Conservation (phyloP, 495 filamentous ascomycete species). For the Penicillium pulvis region DNA sequence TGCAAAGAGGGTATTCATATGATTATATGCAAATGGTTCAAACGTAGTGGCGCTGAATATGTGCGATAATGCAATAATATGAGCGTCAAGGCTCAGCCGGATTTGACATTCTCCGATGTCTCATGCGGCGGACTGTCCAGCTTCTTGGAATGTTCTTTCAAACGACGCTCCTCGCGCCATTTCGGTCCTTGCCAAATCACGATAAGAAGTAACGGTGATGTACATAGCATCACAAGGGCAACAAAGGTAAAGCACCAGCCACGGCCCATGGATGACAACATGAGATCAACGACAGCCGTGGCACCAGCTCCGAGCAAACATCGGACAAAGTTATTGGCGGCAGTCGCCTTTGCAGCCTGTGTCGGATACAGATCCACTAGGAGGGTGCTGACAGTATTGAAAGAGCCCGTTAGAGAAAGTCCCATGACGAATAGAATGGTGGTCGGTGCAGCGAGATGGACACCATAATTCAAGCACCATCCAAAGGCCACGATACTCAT, state of each 20-base stretch:
- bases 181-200: constrained; percentile 45
- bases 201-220: constrained; percentile 54
- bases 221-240: constrained; percentile 52
- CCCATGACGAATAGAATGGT: constrained; percentile 65
- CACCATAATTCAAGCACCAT: constrained; percentile 37
- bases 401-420: constrained; percentile 54
- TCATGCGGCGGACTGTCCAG: constrained; percentile 1
- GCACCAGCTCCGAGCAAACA: constrained; percentile 69
- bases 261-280: constrained; percentile 64
- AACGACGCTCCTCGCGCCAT: constrained; percentile 50
- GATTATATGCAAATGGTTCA: constrained; percentile 2
- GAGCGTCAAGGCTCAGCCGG: not conserved
- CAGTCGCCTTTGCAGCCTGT: constrained; percentile 64
- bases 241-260: constrained; percentile 75
- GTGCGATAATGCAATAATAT: not conserved
- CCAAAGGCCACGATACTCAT: constrained; percentile 42
- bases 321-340: constrained; percentile 69
- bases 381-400: constrained; percentile 60
- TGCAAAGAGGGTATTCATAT: constrained; percentile 6
- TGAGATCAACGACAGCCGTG: constrained; percentile 64
- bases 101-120: constrained; percentile 5
- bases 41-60: constrained; percentile 10
- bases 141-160: constrained; percentile 23
- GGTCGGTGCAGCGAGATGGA: constrained; percentile 46
- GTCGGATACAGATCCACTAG: constrained; percentile 67